phyloP scores from a whole-genome alignment of 2,329 filamentous ascomycete species.

The Sporothrix luriei region DNA sequence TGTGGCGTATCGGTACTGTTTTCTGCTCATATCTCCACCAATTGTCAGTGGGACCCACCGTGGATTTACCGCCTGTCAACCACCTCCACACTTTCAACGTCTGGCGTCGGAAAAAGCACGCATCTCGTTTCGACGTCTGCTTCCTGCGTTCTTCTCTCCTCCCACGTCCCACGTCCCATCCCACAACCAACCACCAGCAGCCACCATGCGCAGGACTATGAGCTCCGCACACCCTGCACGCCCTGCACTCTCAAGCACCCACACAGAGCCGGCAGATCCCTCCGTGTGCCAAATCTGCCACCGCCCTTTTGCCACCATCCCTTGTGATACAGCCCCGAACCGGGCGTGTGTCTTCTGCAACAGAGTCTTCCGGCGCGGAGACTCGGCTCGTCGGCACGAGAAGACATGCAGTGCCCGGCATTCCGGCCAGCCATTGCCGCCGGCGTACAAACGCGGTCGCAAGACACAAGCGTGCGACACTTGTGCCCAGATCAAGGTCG shows the following conservation, averaged over 20 bases:
- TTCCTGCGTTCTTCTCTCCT: not conserved
- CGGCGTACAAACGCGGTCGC: not conserved
- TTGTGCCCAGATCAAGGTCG: conserved; percentile 3
- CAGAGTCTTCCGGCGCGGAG: not conserved
- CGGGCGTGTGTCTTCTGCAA: not conserved
- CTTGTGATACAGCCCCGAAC: not conserved
- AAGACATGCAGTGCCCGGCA: not conserved
- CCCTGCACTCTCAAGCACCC: not conserved
- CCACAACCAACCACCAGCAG: not conserved
- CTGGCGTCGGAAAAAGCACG: conserved; percentile 18
- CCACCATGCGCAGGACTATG: not conserved
- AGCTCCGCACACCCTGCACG: not conserved
- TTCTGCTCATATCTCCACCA: too few species aligned
- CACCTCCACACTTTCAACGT: not conserved
- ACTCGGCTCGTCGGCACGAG: not conserved
- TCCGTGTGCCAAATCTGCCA: conserved; percentile 1
- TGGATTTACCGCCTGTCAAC: not conserved
- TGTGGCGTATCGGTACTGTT: not conserved
- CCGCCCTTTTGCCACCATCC: not conserved
- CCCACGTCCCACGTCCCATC: not conserved
- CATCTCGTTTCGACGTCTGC: not conserved
- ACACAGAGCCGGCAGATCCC: not conserved
- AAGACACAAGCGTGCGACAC: not conserved
- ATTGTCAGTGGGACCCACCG: not conserved
- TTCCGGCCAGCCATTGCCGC: not conserved